These are phyloP conservation scores for Paxillus rubicundulus DNA, from an alignment of 768 basidiomycete species.

Conservation along the genomic window DNA sequence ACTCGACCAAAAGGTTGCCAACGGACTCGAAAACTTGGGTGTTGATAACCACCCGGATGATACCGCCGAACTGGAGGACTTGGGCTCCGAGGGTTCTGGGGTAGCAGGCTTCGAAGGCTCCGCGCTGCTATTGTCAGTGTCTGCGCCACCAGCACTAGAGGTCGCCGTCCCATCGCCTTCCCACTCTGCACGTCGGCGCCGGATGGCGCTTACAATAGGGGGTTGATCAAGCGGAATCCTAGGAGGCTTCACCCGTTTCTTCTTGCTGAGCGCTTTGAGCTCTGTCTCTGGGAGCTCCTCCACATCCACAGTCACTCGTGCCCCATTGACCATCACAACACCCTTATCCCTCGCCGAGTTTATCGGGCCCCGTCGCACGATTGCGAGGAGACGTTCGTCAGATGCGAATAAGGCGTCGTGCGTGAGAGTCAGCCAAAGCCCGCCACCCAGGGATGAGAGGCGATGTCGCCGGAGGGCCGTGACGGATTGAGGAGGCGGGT, in stretches of 20 bases:
- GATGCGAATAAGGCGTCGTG: slow-evolving; percentile 80
- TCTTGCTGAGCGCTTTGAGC: slow-evolving; percentile 75
- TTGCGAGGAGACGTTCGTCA: slow-evolving; percentile 70
- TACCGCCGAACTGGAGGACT: slow-evolving; percentile 7
- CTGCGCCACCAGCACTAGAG: slow-evolving; percentile 17
- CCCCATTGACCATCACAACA: slow-evolving; percentile 85
- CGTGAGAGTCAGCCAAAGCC: slow-evolving; percentile 88
- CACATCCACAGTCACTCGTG: slow-evolving; percentile 77
- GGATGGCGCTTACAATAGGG: slow-evolving; percentile 69
- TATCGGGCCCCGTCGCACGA: slow-evolving; percentile 69
- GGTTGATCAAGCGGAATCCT: slow-evolving; percentile 94
- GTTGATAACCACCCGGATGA: slow-evolving; percentile 51
- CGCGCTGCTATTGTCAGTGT: slow-evolving; percentile 8
- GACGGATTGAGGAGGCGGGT: slow-evolving; percentile 85
- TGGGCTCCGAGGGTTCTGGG: slow-evolving; percentile 22
- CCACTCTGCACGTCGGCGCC: slow-evolving; percentile 72
- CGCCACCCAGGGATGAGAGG: slow-evolving; percentile 83
- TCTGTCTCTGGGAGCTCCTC: slow-evolving; percentile 88
- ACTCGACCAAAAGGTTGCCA: slow-evolving; percentile 69
- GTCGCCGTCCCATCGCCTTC: slow-evolving; percentile 45
- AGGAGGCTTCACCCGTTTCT: slow-evolving; percentile 81
- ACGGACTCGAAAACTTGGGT: slow-evolving; percentile 66
- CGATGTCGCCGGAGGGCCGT: slow-evolving; percentile 84
- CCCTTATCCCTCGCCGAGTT: slow-evolving; percentile 71
- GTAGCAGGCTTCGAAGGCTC: slow-evolving; percentile 20